phyloP scores from a whole-genome alignment of 2,329 filamentous ascomycete genomes.

The Ascochyta koolunga region DNA sequence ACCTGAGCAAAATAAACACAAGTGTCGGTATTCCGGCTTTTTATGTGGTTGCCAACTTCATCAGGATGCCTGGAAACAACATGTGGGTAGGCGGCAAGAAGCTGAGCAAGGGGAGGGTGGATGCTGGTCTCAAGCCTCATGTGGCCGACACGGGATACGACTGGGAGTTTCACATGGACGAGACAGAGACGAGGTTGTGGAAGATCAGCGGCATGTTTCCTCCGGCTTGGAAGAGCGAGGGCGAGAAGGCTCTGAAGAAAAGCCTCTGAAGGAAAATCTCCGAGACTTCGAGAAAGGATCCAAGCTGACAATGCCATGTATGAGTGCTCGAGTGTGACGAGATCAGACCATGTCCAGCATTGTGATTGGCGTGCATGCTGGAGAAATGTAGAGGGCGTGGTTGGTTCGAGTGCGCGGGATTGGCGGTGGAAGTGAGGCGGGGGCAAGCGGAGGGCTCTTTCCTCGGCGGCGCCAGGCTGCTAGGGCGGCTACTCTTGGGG shows the following conservation, averaged over 20 bases:
- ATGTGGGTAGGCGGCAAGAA: conserved; percentile 39
- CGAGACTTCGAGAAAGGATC: not conserved
- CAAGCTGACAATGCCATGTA: no score
- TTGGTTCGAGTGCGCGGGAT: conserved; percentile 10
- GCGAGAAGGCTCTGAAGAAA: conserved; percentile 33
- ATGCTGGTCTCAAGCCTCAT: conserved; percentile 47
- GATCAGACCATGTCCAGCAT: not conserved
- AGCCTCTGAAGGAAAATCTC: conserved; percentile 12
- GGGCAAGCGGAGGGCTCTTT: not conserved
- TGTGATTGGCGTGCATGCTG: conserved; percentile 16
- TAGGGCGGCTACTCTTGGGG: conserved; percentile 12
- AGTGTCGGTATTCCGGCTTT: conserved; percentile 48
- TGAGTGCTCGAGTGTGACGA: conserved; percentile 1
- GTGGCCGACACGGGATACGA: conserved; percentile 50
- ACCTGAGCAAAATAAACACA: conserved; percentile 50
- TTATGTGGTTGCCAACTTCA: conserved; percentile 51
- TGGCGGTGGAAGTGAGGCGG: conserved; percentile 15
- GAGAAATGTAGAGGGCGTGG: not conserved
- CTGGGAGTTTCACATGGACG: conserved; percentile 52
- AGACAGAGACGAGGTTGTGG: conserved; percentile 54
- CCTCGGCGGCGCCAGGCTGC: conserved; percentile 4
- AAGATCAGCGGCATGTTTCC: conserved; percentile 51
- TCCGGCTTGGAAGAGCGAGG: conserved; percentile 43
- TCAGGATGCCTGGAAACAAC: conserved; percentile 27
- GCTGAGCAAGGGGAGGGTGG: conserved; percentile 29